These are phyloP conservation scores for Penicillium sp. DNA, from an alignment of 2,329 filamentous ascomycete genomes.

Conservation along the genomic window DNA sequence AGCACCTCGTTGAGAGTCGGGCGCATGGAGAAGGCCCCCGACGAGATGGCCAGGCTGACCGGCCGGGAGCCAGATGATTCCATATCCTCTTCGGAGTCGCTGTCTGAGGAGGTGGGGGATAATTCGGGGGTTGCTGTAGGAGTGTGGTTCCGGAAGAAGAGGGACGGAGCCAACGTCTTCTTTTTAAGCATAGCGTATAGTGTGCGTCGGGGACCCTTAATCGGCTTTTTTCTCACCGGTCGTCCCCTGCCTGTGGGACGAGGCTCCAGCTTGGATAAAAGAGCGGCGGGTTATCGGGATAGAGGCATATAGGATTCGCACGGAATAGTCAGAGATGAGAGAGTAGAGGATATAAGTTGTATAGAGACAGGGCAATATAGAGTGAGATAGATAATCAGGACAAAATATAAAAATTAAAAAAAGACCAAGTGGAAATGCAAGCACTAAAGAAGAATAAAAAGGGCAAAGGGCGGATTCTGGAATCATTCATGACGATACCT, in stretches of 20 bases:
- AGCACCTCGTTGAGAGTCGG: conserved; percentile 86
- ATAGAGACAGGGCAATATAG: not conserved
- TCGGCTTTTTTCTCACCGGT: conserved; percentile 25
- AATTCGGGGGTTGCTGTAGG: conserved; percentile 48
- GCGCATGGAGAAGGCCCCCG: conserved; percentile 49
- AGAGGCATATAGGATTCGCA: not conserved
- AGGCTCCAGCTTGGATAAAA: conserved; percentile 22
- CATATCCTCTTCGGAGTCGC: conserved; percentile 48
- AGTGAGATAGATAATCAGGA: not conserved
- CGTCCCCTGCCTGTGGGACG: conserved; percentile 22
- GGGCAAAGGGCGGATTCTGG: conserved; percentile 16
- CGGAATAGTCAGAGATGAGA: not conserved
- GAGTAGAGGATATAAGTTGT: not conserved
- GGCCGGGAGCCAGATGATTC: conserved; percentile 44
- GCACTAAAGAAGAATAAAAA: conserved; percentile 10
- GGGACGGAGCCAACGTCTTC: conserved; percentile 35
- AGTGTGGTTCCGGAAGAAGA: conserved; percentile 40
- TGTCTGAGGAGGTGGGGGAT: conserved; percentile 44
- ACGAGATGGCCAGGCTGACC: conserved; percentile 44
- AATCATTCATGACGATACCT: conserved; percentile 24
- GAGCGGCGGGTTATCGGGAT: conserved; percentile 14
- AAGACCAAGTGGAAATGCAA: conserved; percentile 1
- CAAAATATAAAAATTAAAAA: not conserved
- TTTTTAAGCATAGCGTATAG: conserved; percentile 43
- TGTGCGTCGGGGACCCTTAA: conserved; percentile 24